A percentile compares a stretch with the other conserved stretches of the same genome.
Conservation (phyloP, 768 basidiomycete species). For the Lactarius evosmus region DNA sequence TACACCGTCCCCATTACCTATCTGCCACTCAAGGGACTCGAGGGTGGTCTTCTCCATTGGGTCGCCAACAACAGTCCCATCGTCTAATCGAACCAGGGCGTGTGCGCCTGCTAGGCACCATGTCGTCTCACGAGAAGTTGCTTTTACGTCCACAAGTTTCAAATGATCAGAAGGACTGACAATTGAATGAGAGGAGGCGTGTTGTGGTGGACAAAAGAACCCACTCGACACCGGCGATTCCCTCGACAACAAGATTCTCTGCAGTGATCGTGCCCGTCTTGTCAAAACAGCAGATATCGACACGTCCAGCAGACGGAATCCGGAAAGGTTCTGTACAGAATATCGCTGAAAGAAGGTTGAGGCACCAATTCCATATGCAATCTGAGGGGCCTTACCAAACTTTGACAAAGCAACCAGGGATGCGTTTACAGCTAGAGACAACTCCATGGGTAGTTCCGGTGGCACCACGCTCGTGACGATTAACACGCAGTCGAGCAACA, state of each 20-base stretch:
- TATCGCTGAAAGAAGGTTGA: conserved; percentile 59
- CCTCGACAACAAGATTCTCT: conserved; percentile 91
- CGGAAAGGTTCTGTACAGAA: conserved; percentile 99
- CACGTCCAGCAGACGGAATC: conserved; percentile 91
- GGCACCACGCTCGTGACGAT: conserved; percentile 98
- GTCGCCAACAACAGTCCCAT: conserved; percentile 92
- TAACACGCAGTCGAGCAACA: conserved; percentile 90
- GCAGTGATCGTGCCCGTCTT: conserved; percentile 99
- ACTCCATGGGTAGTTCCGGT: conserved; percentile 97
- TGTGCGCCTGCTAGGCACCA: conserved; percentile 91
- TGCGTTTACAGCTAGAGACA: conserved; percentile 93
- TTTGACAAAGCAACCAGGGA: conserved; percentile 92
- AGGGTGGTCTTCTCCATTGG: conserved; percentile 99
- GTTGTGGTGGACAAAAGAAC: conserved; percentile 34
- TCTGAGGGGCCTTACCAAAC: conserved; percentile 55
- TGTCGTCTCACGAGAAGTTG: conserved; percentile 73
- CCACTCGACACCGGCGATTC: conserved; percentile 87
- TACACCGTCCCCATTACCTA: conserved; percentile 57
- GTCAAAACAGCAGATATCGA: conserved; percentile 98
- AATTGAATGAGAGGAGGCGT: conserved; percentile 7
- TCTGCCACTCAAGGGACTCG: conserved; percentile 82
- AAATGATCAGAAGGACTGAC: conserved; percentile 54
- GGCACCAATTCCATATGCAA: not conserved
- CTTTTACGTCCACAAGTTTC: conserved; percentile 75
- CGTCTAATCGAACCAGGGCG: conserved; percentile 90